A percentile compares a stretch with the other conserved stretches of the same genome.
Evolutionary conservation across 306 rosid genomes (phyloP).

Genomic region (Malus asiatica): DNA sequence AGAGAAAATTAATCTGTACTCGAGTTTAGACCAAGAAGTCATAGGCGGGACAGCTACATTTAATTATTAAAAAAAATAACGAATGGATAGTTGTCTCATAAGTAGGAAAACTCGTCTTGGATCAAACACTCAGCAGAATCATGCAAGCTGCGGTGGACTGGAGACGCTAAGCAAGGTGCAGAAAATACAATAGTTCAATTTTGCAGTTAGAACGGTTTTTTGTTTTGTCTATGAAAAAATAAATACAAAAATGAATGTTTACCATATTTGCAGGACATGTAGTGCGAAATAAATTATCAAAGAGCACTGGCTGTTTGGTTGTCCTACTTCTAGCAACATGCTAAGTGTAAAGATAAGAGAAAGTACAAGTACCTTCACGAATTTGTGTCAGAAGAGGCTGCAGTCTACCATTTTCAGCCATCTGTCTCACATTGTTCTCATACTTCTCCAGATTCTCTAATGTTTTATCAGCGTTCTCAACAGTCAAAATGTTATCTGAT

Average conservation of each 20-base stretch:
- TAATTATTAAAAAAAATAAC: not conserved
- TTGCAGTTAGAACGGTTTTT: not conserved
- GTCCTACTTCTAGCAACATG: not conserved
- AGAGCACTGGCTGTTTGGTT: not conserved
- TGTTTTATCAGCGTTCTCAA: slow-evolving; percentile 71
- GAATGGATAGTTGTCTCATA: not conserved
- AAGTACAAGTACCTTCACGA: slow-evolving; percentile 66
- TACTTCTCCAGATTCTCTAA: slow-evolving; percentile 75
- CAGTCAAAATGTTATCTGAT: slow-evolving; percentile 68
- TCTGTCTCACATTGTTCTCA: slow-evolving; percentile 85
- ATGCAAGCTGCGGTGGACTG: not conserved
- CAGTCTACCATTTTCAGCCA: slow-evolving; percentile 91
- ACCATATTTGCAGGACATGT: not conserved
- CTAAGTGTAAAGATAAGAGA: not conserved
- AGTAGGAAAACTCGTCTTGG: not conserved
- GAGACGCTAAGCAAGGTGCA: not conserved
- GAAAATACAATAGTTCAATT: not conserved
- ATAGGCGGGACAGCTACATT: not conserved
- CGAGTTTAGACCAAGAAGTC: not conserved
- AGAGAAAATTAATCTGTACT: not conserved
- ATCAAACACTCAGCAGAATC: not conserved
- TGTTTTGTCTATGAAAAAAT: not conserved
- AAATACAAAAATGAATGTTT: not conserved
- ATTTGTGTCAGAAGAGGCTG: slow-evolving; percentile 77
- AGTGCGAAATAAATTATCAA: not conserved